Evolutionary conservation across 768 basidiomycete genomes (phyloP).

Genomic region (Pulveroboletus frians): DNA sequence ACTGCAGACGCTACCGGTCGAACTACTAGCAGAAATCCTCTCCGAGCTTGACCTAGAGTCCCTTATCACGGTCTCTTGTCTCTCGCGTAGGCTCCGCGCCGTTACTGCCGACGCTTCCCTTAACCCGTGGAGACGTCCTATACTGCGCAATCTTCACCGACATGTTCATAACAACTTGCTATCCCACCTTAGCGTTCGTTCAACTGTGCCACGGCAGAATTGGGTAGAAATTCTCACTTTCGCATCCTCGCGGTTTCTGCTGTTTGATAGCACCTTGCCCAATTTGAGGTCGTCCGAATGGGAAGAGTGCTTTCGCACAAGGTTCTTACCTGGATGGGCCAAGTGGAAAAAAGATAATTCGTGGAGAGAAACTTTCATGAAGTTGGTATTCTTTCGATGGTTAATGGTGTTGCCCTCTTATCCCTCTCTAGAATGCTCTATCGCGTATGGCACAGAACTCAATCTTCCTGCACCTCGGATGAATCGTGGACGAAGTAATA

Average conservation of each 20-base stretch:
- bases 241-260: slow-evolving; percentile 55
- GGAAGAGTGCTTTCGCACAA: slow-evolving; percentile 66
- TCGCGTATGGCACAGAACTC: slow-evolving; percentile 64
- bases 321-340: slow-evolving; percentile 74
- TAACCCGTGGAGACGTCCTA: slow-evolving; percentile 74
- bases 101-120: slow-evolving; percentile 60
- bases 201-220: slow-evolving; percentile 66
- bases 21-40: slow-evolving; percentile 69
- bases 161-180: slow-evolving; percentile 46
- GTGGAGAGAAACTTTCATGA: slow-evolving; percentile 66
- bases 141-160: slow-evolving; percentile 49
- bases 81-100: slow-evolving; percentile 53
- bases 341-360: slow-evolving; percentile 59
- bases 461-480: slow-evolving; percentile 66
- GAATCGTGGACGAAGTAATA: slow-evolving; percentile 80
- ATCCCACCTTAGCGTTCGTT: slow-evolving; percentile 56
- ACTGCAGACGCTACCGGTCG: slow-evolving; percentile 61
- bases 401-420: slow-evolving; percentile 1
- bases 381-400: slow-evolving; percentile 38
- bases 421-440: slow-evolving; percentile 46
- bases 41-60: slow-evolving; percentile 61
- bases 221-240: slow-evolving; percentile 73
- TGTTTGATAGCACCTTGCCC: slow-evolving; percentile 65
- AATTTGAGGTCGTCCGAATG: slow-evolving; percentile 62
- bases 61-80: slow-evolving; percentile 52